Conservation (phyloP, 352 stramenopile species). For the Phytophthora chlamydospora region DNA sequence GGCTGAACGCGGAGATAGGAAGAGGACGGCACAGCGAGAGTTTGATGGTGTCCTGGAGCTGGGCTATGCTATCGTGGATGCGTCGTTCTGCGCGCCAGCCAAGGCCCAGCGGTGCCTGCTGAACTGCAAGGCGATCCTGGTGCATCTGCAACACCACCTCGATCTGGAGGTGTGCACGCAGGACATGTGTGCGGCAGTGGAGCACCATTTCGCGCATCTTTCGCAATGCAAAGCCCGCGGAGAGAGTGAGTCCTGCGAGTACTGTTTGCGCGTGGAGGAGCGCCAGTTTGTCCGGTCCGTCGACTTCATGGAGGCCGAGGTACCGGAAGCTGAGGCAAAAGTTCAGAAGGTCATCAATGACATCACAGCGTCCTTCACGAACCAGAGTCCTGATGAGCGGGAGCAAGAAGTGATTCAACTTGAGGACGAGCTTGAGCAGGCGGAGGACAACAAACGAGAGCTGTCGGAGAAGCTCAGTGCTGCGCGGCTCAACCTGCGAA, state of each 20-base stretch:
- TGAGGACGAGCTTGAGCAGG: slow-evolving; percentile 66
- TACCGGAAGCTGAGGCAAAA: slow-evolving; percentile 54
- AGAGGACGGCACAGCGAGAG: slow-evolving; percentile 26
- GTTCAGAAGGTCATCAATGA: slow-evolving; percentile 59
- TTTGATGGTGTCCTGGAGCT: slow-evolving; percentile 53
- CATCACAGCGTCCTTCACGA: slow-evolving; percentile 52
- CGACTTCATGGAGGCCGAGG: slow-evolving; percentile 58
- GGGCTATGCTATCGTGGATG: slow-evolving; percentile 64
- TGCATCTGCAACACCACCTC: slow-evolving; percentile 65
- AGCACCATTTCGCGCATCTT: slow-evolving; percentile 67
- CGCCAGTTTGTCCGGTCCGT: slow-evolving; percentile 50
- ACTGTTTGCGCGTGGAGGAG: slow-evolving; percentile 62
- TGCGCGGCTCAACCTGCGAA: slow-evolving; percentile 35
- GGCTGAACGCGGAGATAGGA: slow-evolving; percentile 12
- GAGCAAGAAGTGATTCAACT: slow-evolving; percentile 55
- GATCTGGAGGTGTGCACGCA: slow-evolving; percentile 61
- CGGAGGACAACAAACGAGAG: slow-evolving; percentile 56
- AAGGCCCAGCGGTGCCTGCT: slow-evolving; percentile 61
- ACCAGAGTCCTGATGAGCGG: slow-evolving; percentile 41
- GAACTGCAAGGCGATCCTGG: slow-evolving; percentile 60
- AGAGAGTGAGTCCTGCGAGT: slow-evolving; percentile 49
- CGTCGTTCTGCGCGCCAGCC: slow-evolving; percentile 56
- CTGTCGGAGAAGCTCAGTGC: slow-evolving; percentile 45
- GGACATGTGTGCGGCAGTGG: slow-evolving; percentile 57
- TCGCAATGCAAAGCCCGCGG: slow-evolving; percentile 49